Conservation (phyloP, 2,329 filamentous ascomycete species). For the Alternaria burnsii region DNA sequence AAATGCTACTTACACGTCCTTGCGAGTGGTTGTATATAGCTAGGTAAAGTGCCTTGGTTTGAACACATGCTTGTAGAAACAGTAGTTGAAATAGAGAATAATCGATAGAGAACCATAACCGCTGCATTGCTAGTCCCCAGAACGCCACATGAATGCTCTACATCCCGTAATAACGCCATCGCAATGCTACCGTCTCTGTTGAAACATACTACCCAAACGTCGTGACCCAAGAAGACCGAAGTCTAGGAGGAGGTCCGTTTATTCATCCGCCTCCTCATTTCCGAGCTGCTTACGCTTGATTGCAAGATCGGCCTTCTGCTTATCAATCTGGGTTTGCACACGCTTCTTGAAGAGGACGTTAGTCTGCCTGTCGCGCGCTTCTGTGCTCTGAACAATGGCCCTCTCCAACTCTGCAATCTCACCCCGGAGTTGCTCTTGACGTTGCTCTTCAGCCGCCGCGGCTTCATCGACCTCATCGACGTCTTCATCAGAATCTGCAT, state of each 20-base stretch:
- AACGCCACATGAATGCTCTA: neutral
- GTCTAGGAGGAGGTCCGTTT: neutral
- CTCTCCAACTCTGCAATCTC: conserved; percentile 65
- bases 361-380: conserved; percentile 53
- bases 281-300: conserved; percentile 60
- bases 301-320: conserved; percentile 58
- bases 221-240: neutral
- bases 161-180: neutral
- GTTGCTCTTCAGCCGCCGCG: conserved; percentile 57
- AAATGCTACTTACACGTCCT: neutral
- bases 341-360: conserved; percentile 62
- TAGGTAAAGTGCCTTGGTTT: neutral
- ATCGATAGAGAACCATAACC: neutral
- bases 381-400: conserved; percentile 56
- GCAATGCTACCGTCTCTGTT: neutral
- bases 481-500: conserved; percentile 52
- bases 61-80: neutral
- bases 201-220: neutral
- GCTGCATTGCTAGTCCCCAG: neutral
- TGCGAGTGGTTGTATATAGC: neutral
- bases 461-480: conserved; percentile 61
- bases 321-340: conserved; percentile 59
- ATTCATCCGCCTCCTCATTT: conserved; percentile 40
- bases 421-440: conserved; percentile 57
- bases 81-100: neutral